Percentiles rank a stretch among this genome's conserved stretches.
Conservation (phyloP, 805 yeast species). For the Lipomyces yamanashiensis region DNA sequence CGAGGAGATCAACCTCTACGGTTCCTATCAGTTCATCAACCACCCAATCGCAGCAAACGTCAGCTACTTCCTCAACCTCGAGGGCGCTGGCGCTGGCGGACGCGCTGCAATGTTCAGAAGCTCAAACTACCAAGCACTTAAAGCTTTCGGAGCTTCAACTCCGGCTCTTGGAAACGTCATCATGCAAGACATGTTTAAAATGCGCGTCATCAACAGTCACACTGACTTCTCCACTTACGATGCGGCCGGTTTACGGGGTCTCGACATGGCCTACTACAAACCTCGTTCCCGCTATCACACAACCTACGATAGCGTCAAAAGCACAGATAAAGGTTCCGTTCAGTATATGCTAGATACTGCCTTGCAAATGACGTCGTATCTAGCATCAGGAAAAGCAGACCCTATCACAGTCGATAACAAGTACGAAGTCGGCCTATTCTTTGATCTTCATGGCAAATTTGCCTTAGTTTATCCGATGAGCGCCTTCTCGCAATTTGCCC, state of each 20-base stretch:
- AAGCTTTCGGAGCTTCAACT: conserved; percentile 26
- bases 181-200: conserved; percentile 69
- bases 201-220: conserved; percentile 70
- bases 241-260: conserved; percentile 68
- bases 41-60: conserved; percentile 74
- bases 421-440: conserved; percentile 23
- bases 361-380: background rate
- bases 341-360: conserved; percentile 24
- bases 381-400: conserved; percentile 4
- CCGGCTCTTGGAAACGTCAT: conserved; percentile 20
- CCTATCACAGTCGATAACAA: background rate
- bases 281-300: conserved; percentile 88
- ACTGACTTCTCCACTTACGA: conserved; percentile 82
- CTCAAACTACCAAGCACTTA: conserved; percentile 34
- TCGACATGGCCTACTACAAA: conserved; percentile 85
- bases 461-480: conserved; percentile 14
- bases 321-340: conserved; percentile 22
- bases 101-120: conserved; percentile 81
- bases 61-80: conserved; percentile 72
- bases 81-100: conserved; percentile 93
- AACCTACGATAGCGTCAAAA: conserved; percentile 62
- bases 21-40: conserved; percentile 72
- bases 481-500: conserved; percentile 10
- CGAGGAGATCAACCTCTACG: conserved; percentile 86
- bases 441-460: conserved; percentile 16